phyloP scores from a whole-genome alignment of 768 basidiomycete genomes.

The Scleroderma citrinum region DNA sequence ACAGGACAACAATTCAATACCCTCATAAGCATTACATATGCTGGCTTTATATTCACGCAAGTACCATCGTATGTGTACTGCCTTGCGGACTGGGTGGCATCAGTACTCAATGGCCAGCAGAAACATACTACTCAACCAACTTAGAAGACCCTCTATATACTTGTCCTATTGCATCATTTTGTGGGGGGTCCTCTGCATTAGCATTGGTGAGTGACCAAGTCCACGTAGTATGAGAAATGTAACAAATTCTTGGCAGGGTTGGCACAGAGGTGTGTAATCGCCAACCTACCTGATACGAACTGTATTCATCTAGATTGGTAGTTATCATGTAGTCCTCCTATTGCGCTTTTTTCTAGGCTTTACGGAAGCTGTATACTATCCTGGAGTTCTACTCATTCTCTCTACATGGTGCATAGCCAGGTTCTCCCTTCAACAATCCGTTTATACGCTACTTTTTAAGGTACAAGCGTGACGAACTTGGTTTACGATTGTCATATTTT shows the following conservation, averaged over 20 bases:
- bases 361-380: conserved; percentile 1
- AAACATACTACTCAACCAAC: neutral
- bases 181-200: neutral
- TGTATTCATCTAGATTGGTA: neutral
- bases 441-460: conserved; percentile 12
- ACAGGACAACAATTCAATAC: conserved; percentile 56
- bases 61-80: conserved; percentile 51
- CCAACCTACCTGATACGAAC: too few relatives aligned
- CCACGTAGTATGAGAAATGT: too few relatives aligned
- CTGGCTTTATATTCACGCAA: conserved; percentile 69
- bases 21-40: conserved; percentile 55
- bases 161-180: neutral
- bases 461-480: conserved; percentile 37
- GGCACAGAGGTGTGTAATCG: too few relatives aligned
- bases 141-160: neutral
- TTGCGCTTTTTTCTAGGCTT: conserved; percentile 5
- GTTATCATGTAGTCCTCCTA: neutral
- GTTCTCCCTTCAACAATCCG: neutral
- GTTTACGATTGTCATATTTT: conserved; percentile 32
- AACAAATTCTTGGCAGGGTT: too few relatives aligned
- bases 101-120: neutral
- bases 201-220: neutral
- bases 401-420: neutral
- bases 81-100: neutral
- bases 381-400: conserved; percentile 1